Conservation (phyloP, 1,284 basidiomycete species). For the Cutaneotrichosporon daszewskae region DNA sequence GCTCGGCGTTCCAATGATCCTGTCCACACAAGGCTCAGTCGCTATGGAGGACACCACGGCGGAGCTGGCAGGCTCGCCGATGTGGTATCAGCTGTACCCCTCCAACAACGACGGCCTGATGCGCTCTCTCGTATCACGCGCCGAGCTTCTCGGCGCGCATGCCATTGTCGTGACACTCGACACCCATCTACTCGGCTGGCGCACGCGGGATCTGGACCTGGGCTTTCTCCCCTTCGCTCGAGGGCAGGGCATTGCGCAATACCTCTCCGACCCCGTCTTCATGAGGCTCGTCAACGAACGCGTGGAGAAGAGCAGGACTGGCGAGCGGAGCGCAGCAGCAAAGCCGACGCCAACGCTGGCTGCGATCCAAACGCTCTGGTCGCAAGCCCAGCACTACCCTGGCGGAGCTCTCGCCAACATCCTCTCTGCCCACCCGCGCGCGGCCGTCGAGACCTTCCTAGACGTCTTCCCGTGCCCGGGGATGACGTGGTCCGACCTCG, state of each 20-base stretch:
- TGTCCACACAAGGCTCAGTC: conserved; percentile 65
- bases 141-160: conserved; percentile 52
- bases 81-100: conserved; percentile 79
- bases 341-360: conserved; percentile 4
- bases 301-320: conserved; percentile 1
- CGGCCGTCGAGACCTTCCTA: conserved; percentile 15
- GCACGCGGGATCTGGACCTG: conserved; percentile 23
- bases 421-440: conserved; percentile 2
- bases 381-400: conserved; percentile 8
- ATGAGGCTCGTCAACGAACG: conserved; percentile 5
- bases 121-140: conserved; percentile 50
- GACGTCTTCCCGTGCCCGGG: conserved; percentile 12
- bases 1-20: conserved; percentile 61
- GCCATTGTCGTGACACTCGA: conserved; percentile 54
- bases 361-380: conserved; percentile 4
- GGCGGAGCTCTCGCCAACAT: conserved; percentile 7
- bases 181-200: conserved; percentile 60
- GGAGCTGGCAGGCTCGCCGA: conserved; percentile 57
- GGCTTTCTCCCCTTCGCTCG: conserved; percentile 11
- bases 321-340: too few species aligned
- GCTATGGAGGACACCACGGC: conserved; percentile 67
- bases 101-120: conserved; percentile 49
- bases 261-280: conserved; percentile 15
- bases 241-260: conserved; percentile 14
- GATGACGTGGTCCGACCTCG: conserved; percentile 11